Evolutionary conservation across 2,329 filamentous ascomycete genomes (phyloP), one percentile per base, ranked within the genome.

Genomic region (Aspergillus quadricinctus): DNA sequence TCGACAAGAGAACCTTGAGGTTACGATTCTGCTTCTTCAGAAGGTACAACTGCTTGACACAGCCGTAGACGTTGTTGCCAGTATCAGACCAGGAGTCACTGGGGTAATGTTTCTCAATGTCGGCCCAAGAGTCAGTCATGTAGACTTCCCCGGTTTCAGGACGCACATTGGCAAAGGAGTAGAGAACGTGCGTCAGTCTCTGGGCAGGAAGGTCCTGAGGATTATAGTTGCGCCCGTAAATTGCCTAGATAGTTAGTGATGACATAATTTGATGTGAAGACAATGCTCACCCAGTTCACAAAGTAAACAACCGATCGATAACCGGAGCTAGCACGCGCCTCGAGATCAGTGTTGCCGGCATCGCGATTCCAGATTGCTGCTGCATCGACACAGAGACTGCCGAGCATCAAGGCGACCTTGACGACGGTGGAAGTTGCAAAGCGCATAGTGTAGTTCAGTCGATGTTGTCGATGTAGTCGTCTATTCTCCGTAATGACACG

Each of bases 111-210:
- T 88, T 90, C 53, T 91, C 78, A 1, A 76, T 65, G 52, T 92
- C 90, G 25, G 89, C 81, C 71, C 83, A 92, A 1, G 78, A 74
- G 65, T 94, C 89, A 1, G 83, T 87, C 7, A 90, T 78, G 67
- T 81, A 88, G 73, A 95, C 91, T 74, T 95, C 90, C 50, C 93
- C 93, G 31, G 82, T 85, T 23, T 46, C 43, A 2, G 86, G 81
- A 3, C 84, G 83, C 57, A 96, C 84, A 70, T 97, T 95, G 68
- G 90, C 93, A 75, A 97, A 97, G 17, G 92, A 82, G 66, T 97
- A 97, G 17, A 97, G 84, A 4, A 97, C 76, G 69, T 97, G 93
- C 0, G 92, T 97, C 45, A 97, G 83, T 55, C 90, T 88, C 54
- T 92, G 83, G 3, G 82, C 85, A 0, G 90, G 89, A 5, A 97